These are phyloP conservation scores for Hyaloperonospora arabidopsidis DNA, from an alignment of 352 stramenopile genomes.

Conservation along the genomic window DNA sequence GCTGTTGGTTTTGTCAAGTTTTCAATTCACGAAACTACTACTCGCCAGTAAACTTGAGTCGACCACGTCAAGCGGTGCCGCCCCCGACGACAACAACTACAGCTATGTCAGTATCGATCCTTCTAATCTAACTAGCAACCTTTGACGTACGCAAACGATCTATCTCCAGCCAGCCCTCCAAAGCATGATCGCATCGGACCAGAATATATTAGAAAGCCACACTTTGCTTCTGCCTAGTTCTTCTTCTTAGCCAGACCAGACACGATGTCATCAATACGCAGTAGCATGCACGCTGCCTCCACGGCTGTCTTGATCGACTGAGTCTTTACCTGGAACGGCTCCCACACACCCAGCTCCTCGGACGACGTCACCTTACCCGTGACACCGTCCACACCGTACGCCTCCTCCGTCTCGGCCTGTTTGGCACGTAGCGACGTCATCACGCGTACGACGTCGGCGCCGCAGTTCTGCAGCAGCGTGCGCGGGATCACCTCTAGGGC, in stretches of 20 bases:
- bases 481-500: conserved; percentile 99
- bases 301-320: conserved; percentile 99
- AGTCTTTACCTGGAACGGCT: conserved; percentile 99
- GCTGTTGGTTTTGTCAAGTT: too few relatives aligned
- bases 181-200: conserved; percentile 27
- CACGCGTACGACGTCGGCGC: conserved; percentile 96
- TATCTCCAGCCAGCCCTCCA: conserved; percentile 30
- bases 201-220: conserved; percentile 66
- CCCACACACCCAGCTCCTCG: conserved; percentile 95
- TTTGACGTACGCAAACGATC: conserved; percentile 14
- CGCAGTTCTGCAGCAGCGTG: conserved; percentile 99
- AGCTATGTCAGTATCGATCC: conserved; percentile 16
- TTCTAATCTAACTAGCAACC: conserved; percentile 39
- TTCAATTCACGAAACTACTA: too few relatives aligned
- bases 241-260: conserved; percentile 97
- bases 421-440: conserved; percentile 96
- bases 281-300: conserved; percentile 95
- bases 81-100: too few relatives aligned
- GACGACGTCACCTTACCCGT: conserved; percentile 91
- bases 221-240: conserved; percentile 33
- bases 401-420: conserved; percentile 75
- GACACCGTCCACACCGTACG: conserved; percentile 76
- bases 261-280: conserved; percentile 99
- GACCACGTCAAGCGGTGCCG: too few relatives aligned
- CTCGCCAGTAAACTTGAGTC: too few relatives aligned